Evolutionary conservation across 768 basidiomycete species (phyloP).

Genomic region (Suillus subaureus): DNA sequence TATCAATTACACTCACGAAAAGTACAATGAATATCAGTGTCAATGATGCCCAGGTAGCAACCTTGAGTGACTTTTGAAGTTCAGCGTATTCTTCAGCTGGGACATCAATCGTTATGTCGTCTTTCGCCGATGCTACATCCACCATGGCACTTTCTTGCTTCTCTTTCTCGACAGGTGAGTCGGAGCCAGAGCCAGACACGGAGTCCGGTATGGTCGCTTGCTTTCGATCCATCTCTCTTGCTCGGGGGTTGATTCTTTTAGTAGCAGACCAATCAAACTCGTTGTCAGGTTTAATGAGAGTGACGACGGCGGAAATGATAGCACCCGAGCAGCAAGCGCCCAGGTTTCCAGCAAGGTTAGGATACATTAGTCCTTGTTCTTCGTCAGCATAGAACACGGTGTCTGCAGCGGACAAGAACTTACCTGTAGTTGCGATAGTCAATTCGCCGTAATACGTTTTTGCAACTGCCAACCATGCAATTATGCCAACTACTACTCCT

Average conservation of each 20-base stretch:
- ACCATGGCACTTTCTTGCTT: constrained; percentile 12
- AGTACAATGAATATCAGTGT: constrained; percentile 19
- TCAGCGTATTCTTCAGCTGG: constrained; percentile 11
- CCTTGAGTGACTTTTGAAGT: constrained; percentile 16
- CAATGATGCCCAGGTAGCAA: constrained; percentile 18
- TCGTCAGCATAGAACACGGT: constrained; percentile 1
- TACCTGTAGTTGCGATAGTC: constrained; percentile 18
- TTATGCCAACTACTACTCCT: constrained; percentile 46
- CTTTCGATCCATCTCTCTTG: constrained; percentile 14
- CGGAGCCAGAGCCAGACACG: constrained; percentile 4
- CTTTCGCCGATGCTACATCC: constrained; percentile 7
- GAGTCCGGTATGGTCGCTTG: constrained; percentile 1
- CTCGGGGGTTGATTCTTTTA: constrained; percentile 19
- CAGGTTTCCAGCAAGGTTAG: constrained; percentile 20
- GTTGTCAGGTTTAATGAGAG: constrained; percentile 22
- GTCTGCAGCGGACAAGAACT: background rate
- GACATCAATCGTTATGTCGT: constrained; percentile 7
- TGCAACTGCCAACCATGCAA: constrained; percentile 45
- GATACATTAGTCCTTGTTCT: constrained; percentile 17
- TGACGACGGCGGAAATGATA: constrained; percentile 18
- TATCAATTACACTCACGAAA: constrained; percentile 11
- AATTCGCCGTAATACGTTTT: constrained; percentile 20
- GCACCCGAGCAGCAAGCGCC: constrained; percentile 20
- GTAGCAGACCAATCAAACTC: constrained; percentile 22
- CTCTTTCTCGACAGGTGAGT: constrained; percentile 16